Evolutionary conservation across 1,284 basidiomycete genomes (phyloP), one percentile per base, ranked within the genome.

Genomic region (Cryptococcus sp.): DNA sequence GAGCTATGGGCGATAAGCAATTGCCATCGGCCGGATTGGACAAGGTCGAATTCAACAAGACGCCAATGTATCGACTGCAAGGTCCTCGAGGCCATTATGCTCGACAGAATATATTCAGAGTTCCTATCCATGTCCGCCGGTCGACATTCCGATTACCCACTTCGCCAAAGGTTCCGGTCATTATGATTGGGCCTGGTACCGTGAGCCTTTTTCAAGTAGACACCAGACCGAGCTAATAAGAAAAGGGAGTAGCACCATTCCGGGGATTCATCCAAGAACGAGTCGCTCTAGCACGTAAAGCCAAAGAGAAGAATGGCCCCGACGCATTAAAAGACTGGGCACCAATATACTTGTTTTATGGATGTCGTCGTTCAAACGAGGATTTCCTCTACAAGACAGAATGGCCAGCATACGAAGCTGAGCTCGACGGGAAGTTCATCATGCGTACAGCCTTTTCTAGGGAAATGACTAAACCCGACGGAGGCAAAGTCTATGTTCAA

Each of bases 111-210:
- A 72, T 83, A 40, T 90, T 85, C 79, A 91, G 90, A 75, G 83
- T 88, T 7, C 96, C 94, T 11, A 83, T 98, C 54, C 94, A 98
- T 72, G 88, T 98, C 52, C 83, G 96, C 55, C 83, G 96, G 49
- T 94, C 91, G 22, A 98, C 92, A 11, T 98, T 98, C 85, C 82
- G 94, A 50, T 78, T 98, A 53, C 94, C 94, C 4, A 98, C 94
- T 14, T 91, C 90, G 71, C 94, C 94, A 49, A 97, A 96, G 81
- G 93, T 91, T 55, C 94, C 94, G 2, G 87, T 98, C 53, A 92
- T 98, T 75, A 98, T 98, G 94, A 84, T 98, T 70, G 94, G 94
- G 49, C 94, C 94, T 53, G 94, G 94, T 52, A 98, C 93, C 56
- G 91, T 93, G 69, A 78, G 87, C 82, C 9, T 41, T 9, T 19